A percentile compares a stretch with the other conserved stretches of the same genome.
Conservation (phyloP, 495 filamentous ascomycete genomes). For the Hypoxylon fuscum region DNA sequence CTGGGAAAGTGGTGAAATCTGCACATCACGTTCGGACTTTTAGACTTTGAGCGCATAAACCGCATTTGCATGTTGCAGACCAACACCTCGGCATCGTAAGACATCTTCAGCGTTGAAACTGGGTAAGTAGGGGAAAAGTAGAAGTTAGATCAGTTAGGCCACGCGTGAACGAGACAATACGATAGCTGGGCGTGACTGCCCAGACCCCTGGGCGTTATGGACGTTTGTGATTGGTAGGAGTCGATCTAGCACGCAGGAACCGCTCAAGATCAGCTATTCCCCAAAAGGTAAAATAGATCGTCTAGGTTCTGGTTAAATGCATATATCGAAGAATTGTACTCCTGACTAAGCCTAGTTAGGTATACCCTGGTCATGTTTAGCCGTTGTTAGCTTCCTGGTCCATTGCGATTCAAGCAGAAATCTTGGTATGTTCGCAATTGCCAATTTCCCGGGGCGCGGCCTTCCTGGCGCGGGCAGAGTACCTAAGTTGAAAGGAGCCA, state of each 20-base stretch:
- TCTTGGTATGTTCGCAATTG: conserved; percentile 16
- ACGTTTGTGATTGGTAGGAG: conserved; percentile 22
- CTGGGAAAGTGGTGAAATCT: no score
- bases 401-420: conserved; percentile 12
- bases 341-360: conserved; percentile 17
- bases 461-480: no score
- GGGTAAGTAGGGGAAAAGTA: no score
- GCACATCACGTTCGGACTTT: no score
- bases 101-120: conserved; percentile 1
- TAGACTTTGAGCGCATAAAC: no score
- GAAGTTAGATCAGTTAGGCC: no score
- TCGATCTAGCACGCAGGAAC: conserved; percentile 21
- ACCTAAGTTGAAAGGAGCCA: no score
- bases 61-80: no score
- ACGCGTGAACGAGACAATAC: neutral
- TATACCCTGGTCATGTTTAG: conserved; percentile 13
- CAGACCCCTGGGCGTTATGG: conserved; percentile 4
- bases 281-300: conserved; percentile 16
- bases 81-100: no score
- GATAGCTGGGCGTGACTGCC: neutral
- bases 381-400: conserved; percentile 18
- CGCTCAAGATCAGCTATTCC: conserved; percentile 15
- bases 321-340: conserved; percentile 5
- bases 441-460: conserved; percentile 33
- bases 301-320: conserved; percentile 10